A percentile compares a stretch with the other conserved stretches of the same genome.
Evolutionary conservation across 2,329 filamentous ascomycete genomes (phyloP).

Genomic region (Scytalidium sp.): DNA sequence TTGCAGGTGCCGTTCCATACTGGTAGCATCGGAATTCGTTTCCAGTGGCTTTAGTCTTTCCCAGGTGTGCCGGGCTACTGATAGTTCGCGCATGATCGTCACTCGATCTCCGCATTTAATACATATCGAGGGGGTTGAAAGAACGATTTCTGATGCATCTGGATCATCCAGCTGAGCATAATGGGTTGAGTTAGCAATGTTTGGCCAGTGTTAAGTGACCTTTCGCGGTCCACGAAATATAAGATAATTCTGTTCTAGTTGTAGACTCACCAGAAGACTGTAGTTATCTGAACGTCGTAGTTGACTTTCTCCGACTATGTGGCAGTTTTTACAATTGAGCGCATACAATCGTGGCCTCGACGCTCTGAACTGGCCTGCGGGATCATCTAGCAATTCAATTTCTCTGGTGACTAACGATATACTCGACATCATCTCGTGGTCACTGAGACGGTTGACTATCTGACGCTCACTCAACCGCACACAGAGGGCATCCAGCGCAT

Average conservation of each 20-base stretch:
- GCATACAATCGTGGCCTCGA: slow-evolving; percentile 31
- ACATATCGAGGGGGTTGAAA: slow-evolving; percentile 30
- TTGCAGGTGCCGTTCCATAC: slow-evolving; percentile 34
- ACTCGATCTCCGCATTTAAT: slow-evolving; percentile 29
- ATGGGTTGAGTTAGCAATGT: neutral
- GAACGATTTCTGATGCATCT: slow-evolving; percentile 14
- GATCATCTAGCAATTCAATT: slow-evolving; percentile 33
- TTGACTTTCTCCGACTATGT: slow-evolving; percentile 34
- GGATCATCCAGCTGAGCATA: slow-evolving; percentile 13
- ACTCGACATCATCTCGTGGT: slow-evolving; percentile 33
- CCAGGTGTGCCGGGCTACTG: slow-evolving; percentile 32
- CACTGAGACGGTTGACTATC: slow-evolving; percentile 35
- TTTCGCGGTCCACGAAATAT: too few species aligned
- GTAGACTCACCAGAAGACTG: slow-evolving; percentile 25
- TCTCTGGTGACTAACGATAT: slow-evolving; percentile 33
- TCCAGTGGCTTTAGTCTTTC: slow-evolving; percentile 33
- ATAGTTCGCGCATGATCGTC: slow-evolving; percentile 35
- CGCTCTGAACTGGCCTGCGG: slow-evolving; percentile 25
- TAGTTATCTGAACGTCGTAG: slow-evolving; percentile 25
- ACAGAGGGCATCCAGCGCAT: slow-evolving; percentile 34
- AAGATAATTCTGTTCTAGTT: too few species aligned
- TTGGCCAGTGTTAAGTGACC: too few species aligned
- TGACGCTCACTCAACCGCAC: slow-evolving; percentile 31
- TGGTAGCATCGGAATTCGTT: slow-evolving; percentile 34
- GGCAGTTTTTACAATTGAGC: slow-evolving; percentile 33